Base-by-base conservation (phyloP, 352 stramenopile species). In the Phytophthora meadii region DNA sequence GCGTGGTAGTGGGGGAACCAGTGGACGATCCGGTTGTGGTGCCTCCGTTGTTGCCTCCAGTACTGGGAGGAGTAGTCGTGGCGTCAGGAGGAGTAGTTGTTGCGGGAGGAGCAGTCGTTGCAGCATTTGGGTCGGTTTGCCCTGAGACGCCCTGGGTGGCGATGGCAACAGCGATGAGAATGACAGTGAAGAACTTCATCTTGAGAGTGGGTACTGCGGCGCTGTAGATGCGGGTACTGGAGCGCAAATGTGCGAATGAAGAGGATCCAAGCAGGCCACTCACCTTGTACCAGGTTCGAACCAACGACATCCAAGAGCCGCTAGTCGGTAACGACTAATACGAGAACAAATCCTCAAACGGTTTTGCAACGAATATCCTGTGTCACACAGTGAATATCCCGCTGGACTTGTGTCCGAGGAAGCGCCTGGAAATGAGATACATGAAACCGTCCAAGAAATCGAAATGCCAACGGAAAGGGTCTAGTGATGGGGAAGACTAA, bases 161-260 rank as follows among this genome's bases (percentile, higher is more conserved):
- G 32, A 74, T 61, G 14, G 61, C 55, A 24, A 55, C 40, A 24
- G 53, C 54, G 32, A 77, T 30, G 47, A 74, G 55, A 36, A 77
- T 24, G 49, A 53, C 55, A 22, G 70, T 65, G 46, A 77, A 74
- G 47, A 72, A 63, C 51, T 77, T 77, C 70, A 77, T 77, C 52
- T 64, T 74, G 17, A 17, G 34, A 41, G 7, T 51, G 34, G 8
- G 47, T 19, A 19, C 19, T 19, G 19, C 19, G 19, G 19, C 19
- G 19, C 24, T 70, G 24, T 64, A 59, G 59, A 59, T 77, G 65
- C 45, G 57, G 46, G 34, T 45, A 36, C 36, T 69, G 39, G 41
- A 57, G 56, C 8, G 70, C 61, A 71, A 74, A 77, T 74, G 55
- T 65, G 53, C 46, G 65, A 77, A 77, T 77, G 70, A 74, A n/a